Percentiles rank a stretch among this genome's conserved stretches.
phyloP scores from a whole-genome alignment of 139 green algal species.

The Coccomyxa sp. region DNA sequence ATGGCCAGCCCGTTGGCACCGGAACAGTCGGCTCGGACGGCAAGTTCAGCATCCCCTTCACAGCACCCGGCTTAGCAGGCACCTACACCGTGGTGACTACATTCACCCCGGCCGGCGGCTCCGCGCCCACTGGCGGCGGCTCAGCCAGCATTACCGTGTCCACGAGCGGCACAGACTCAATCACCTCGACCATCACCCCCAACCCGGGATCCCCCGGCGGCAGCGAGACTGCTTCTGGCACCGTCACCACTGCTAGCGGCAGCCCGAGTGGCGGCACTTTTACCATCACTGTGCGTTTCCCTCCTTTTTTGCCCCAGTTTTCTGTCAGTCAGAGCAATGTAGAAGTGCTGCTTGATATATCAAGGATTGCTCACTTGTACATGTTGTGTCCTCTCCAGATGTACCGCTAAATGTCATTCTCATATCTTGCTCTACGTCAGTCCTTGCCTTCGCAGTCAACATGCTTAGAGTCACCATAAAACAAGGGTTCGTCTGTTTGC shows the following conservation, averaged over 20 bases:
- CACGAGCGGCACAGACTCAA: neutral
- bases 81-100: neutral
- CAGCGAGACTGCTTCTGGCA: neutral
- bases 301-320: too few species aligned
- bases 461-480: too few species aligned
- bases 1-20: neutral
- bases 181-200: neutral
- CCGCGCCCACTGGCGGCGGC: too few species aligned
- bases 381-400: too few species aligned
- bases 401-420: too few species aligned
- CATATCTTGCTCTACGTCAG: too few species aligned
- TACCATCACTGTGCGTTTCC: neutral
- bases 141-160: neutral
- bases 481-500: too few species aligned
- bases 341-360: too few species aligned
- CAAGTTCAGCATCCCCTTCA: neutral
- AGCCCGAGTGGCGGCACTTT: neutral
- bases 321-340: too few species aligned
- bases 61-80: too few species aligned
- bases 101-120: neutral
- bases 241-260: neutral
- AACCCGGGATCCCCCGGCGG: neutral
- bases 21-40: neutral
- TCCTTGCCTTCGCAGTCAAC: too few species aligned
- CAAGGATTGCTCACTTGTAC: too few species aligned